Percentiles rank a stretch among this genome's conserved stretches.
These are phyloP conservation scores for Entomortierella beljakovae DNA, from an alignment of 192 early-diverging fungal species.

Conservation along the genomic window DNA sequence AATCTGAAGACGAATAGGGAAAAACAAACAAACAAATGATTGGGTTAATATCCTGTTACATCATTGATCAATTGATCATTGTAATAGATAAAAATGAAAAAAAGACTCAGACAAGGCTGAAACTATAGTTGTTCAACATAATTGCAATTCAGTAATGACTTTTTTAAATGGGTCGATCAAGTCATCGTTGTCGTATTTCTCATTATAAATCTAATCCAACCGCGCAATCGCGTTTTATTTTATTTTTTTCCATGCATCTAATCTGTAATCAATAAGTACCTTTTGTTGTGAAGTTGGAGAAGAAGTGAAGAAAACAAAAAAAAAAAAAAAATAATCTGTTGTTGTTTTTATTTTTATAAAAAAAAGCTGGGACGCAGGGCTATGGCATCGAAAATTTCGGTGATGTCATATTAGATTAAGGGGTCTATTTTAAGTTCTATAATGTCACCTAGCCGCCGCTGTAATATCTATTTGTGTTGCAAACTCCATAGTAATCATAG, in stretches of 20 bases:
- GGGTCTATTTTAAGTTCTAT: not conserved
- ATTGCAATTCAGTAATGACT: conserved; percentile 52
- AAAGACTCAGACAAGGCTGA: conserved; percentile 56
- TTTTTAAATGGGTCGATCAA: conserved; percentile 50
- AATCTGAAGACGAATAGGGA: too few species aligned
- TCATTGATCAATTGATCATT: too few species aligned
- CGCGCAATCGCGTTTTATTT: too few species aligned
- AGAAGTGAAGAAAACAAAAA: not conserved
- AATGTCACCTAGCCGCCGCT: not conserved
- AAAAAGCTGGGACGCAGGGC: too few species aligned
- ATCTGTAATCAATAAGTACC: not conserved
- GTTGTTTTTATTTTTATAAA: conserved; percentile 2
- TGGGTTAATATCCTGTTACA: not conserved
- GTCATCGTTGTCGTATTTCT: conserved; percentile 36
- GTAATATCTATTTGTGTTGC: conserved; percentile 12
- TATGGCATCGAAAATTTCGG: too few species aligned
- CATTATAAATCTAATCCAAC: too few species aligned
- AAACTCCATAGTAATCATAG: conserved; percentile 12
- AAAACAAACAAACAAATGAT: not conserved
- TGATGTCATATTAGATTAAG: not conserved
- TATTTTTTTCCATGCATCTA: too few species aligned
- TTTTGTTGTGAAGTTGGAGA: not conserved
- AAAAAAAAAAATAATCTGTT: conserved; percentile 10
- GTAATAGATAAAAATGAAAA: conserved; percentile 1
- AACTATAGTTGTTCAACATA: conserved; percentile 55